Evolutionary conservation across 805 yeast genomes (phyloP).

Genomic region (Candida lessepsii): DNA sequence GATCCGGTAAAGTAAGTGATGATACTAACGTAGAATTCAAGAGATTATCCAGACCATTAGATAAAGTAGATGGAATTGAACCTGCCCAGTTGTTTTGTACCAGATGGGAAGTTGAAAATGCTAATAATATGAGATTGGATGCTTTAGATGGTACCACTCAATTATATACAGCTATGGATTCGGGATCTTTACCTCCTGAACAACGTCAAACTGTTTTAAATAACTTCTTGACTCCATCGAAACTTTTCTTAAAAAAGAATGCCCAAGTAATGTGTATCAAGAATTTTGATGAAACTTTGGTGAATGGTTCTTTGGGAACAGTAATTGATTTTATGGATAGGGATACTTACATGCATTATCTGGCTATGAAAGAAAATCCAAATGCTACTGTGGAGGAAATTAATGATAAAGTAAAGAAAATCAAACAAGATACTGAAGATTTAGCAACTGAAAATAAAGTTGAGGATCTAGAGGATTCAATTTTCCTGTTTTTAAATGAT

Average conservation of each 20-base stretch:
- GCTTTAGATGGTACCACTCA: slow-evolving; percentile 44
- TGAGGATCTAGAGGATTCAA: slow-evolving; percentile 36
- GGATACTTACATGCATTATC: slow-evolving; percentile 35
- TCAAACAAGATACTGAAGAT: slow-evolving; percentile 14
- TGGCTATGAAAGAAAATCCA: slow-evolving; percentile 19
- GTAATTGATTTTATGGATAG: slow-evolving; percentile 55
- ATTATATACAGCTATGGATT: slow-evolving; percentile 52
- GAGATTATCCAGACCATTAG: slow-evolving; percentile 50
- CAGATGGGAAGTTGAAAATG: slow-evolving; percentile 65
- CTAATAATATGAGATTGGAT: slow-evolving; percentile 53
- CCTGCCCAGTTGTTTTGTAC: slow-evolving; percentile 79
- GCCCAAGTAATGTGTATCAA: slow-evolving; percentile 85
- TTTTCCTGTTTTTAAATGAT: slow-evolving; percentile 47
- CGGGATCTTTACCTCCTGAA: slow-evolving; percentile 48
- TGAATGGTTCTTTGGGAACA: slow-evolving; percentile 75
- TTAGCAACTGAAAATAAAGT: slow-evolving; percentile 18
- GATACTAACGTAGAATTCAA: slow-evolving; percentile 50
- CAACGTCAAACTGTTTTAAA: slow-evolving; percentile 46
- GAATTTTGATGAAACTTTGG: slow-evolving; percentile 68
- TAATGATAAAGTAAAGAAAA: slow-evolving; percentile 10
- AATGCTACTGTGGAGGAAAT: slow-evolving; percentile 20
- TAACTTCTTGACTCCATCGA: slow-evolving; percentile 62
- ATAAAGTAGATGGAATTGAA: slow-evolving; percentile 54
- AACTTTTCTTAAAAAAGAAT: slow-evolving; percentile 57
- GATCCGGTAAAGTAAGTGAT: slow-evolving; percentile 57